Conservation (phyloP, 192 early-diverging fungal species). For the Diversispora epigaea region DNA sequence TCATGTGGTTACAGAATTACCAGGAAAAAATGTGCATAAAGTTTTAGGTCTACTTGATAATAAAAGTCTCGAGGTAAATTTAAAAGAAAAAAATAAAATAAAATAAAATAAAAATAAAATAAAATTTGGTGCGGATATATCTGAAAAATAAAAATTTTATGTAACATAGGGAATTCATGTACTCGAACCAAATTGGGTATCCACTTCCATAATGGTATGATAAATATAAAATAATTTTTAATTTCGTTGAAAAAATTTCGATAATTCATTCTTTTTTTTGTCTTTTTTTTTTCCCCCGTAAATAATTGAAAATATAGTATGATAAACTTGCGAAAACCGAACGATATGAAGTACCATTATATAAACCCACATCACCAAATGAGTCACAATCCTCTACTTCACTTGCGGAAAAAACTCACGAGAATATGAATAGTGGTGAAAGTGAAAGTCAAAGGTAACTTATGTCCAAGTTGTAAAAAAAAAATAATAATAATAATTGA, state of each 20-base stretch:
- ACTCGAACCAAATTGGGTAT: conserved; percentile 3
- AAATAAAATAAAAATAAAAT: background rate
- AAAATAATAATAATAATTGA: too few species aligned
- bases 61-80: background rate
- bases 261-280: background rate
- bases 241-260: background rate
- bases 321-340: too few species aligned
- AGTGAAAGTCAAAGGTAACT: too few species aligned
- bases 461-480: too few species aligned
- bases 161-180: background rate
- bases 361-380: too few species aligned
- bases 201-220: background rate
- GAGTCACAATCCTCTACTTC: too few species aligned
- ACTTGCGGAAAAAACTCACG: too few species aligned
- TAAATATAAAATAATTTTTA: background rate
- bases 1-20: background rate
- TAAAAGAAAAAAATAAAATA: background rate
- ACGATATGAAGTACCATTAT: too few species aligned
- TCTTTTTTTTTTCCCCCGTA: background rate
- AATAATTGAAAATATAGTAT: too few species aligned
- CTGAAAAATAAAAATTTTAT: background rate
- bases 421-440: too few species aligned
- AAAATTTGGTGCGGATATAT: background rate
- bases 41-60: background rate
- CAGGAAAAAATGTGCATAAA: background rate